Base-by-base conservation (phyloP, 345 rosid genomes). In the Salix viminalis region DNA sequence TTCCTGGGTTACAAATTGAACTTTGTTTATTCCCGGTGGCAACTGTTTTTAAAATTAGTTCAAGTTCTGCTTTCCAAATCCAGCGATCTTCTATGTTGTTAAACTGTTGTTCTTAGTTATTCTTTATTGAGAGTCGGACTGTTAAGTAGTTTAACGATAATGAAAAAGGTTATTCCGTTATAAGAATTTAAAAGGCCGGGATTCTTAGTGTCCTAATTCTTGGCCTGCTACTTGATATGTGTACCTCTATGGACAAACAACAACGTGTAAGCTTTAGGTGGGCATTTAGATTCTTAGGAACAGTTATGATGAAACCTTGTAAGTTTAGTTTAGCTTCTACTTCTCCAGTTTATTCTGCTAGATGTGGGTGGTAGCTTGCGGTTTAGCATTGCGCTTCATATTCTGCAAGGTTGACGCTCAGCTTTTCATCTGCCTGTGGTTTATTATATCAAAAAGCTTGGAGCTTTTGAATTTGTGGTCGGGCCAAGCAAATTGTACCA, bases 201-300 rank as follows among this genome's bases (percentile, higher is more conserved):
- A 24, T 26, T 56, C 23, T 1, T 65, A 30, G 68, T 88, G 93
- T 90, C 91, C 93, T 90, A 89, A 89, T 92, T 92, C 92, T 90
- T 90, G 91, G 89, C 75, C 82, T 91, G 92, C 76, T 85, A 83
- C 90, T 90, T 77, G 80, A 79, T 67, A 89, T 75, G 93, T 80
- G 91, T 80, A 75, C 89, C 87, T 87, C 90, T 87, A 85, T 85
- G 91, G 94, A 91, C 90, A 77, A 60, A 90, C 13, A 89, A 44
- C 12, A 79, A 86, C 76, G 65, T 83, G 88, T 83, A 76, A 92
- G 89, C 85, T 89, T 85, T 88, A 92, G 92, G 88, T 89, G 96
- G 88, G 91, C 86, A 85, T 75, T 66, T 54, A 58, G 18, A 30
- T 56, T 50, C 14, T 50, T 19, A 19, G 46, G 5, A 6, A 41